Conservation (phyloP, 345 rosid genomes). For the Gossypium ekmanianum region DNA sequence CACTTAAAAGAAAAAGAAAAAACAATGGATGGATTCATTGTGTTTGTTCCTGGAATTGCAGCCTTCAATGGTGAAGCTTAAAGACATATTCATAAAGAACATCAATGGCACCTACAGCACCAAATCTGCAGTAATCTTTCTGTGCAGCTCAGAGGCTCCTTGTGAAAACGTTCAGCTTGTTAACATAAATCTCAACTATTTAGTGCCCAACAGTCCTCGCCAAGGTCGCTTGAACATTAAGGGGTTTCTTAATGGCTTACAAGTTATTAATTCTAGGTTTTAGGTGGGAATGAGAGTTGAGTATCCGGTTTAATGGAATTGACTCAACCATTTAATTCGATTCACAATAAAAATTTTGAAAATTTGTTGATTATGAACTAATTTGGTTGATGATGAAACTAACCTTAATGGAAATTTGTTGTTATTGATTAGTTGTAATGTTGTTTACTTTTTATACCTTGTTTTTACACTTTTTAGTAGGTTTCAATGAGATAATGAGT, state of each 20-base stretch:
- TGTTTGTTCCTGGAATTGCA: conserved; percentile 6
- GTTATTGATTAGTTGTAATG: too few relatives aligned
- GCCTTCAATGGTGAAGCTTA: conserved; percentile 50
- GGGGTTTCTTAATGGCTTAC: conserved; percentile 32
- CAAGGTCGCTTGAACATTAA: conserved; percentile 25
- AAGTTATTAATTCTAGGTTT: conserved; percentile 28
- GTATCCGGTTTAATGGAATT: background rate
- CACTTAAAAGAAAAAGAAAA: too few relatives aligned
- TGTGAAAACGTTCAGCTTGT: conserved; percentile 39
- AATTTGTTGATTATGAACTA: too few relatives aligned
- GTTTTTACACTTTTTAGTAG: too few relatives aligned
- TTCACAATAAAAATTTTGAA: too few relatives aligned
- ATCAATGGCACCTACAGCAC: conserved; percentile 48
- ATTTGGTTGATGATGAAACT: too few relatives aligned
- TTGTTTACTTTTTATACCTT: too few relatives aligned
- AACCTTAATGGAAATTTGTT: too few relatives aligned
- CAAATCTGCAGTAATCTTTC: conserved; percentile 30
- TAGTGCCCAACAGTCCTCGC: background rate
- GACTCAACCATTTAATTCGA: background rate
- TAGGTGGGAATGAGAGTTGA: background rate
- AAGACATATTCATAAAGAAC: conserved; percentile 37
- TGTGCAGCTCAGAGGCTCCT: conserved; percentile 43
- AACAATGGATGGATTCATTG: background rate
- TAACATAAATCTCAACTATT: conserved; percentile 26
- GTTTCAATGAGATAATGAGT: too few relatives aligned